These are phyloP conservation scores for Crithidia fasciculata DNA, from an alignment of 208 protist species.

Conservation along the genomic window DNA sequence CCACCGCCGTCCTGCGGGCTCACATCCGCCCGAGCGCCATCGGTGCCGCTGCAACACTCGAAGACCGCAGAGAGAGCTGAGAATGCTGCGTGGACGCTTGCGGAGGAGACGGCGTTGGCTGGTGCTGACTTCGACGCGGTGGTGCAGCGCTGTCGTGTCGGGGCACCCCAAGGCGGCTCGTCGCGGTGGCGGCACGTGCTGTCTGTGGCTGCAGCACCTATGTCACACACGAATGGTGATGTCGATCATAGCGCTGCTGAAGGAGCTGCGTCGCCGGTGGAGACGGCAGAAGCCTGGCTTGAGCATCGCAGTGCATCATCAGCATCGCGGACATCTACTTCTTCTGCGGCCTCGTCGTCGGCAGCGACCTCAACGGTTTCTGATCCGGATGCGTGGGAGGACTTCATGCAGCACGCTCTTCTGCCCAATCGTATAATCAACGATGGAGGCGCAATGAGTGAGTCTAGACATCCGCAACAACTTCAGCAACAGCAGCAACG, in stretches of 20 bases:
- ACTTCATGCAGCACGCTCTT: slow-evolving; percentile 22
- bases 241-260: too few species aligned
- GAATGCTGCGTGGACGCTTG: not conserved
- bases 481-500: slow-evolving; percentile 5
- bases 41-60: not conserved
- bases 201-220: too few species aligned
- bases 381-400: slow-evolving; percentile 28
- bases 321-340: not conserved
- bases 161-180: slow-evolving; percentile 6
- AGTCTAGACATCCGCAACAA: too few species aligned
- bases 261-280: too few species aligned
- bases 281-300: too few species aligned
- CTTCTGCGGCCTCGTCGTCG: slow-evolving; percentile 12
- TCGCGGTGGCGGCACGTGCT: slow-evolving; percentile 14
- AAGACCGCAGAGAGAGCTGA: not conserved
- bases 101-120: slow-evolving; percentile 12
- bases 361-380: slow-evolving; percentile 30
- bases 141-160: slow-evolving; percentile 33
- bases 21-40: not conserved
- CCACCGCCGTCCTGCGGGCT: slow-evolving; percentile 11
- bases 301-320: too few species aligned
- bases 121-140: slow-evolving; percentile 52
- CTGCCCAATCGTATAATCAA: not conserved
- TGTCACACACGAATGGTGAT: too few species aligned
- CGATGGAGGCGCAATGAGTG: not conserved